Base-by-base conservation (phyloP, 108 stramenopile genomes). In the Nannochloropsis salina region DNA sequence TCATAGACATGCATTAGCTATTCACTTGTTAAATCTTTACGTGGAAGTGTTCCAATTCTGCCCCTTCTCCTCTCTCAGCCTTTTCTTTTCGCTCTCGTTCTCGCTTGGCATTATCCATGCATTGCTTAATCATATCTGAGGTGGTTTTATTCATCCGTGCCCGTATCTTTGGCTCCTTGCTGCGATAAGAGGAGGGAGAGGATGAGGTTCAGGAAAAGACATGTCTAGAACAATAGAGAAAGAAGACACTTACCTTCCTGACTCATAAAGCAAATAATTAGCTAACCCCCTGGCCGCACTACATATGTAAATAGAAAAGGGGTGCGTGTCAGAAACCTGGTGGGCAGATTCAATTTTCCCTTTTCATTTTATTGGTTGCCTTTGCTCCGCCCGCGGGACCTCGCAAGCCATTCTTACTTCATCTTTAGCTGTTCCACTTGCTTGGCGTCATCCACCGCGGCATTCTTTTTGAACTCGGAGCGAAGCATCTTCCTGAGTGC, bases 271-370 rank as follows among this genome's bases (percentile, higher is more conserved):
- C 21, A 88, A 47, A 80, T 88, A 88, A 80, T 88, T 88, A 44
- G 87, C 84, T 9, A 88, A 80, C 84, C 87, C 87, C 51, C 87
- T 79, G 84, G 84, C 81, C 47, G 87, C 87, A 43, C 87, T 88
- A 45, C n/a, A 51, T 42, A 43, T 22, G 44, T 83, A 31, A 40
- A 9, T 31, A 44, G 42, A 84, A 42, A 74, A 74, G 80, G 8
- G 42, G 47, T 40, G 84, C 12, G 83, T 45, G 44, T 43, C 6
- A 85, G 10, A 31, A 42, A 42, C 15, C 8, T 41, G 41, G 8
- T 18, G 41, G 42, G 22, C 9, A 40, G 10, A 6, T 18, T 40
- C 3, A 4, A 8, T 8, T 5, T 3, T 2, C 51, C 44, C 42
- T 8, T 40, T 85, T 12, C n/a, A 8, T 5, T 31, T 31, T 31